Conservation (phyloP, 352 stramenopile species). For the Pythium myriotylum region DNA sequence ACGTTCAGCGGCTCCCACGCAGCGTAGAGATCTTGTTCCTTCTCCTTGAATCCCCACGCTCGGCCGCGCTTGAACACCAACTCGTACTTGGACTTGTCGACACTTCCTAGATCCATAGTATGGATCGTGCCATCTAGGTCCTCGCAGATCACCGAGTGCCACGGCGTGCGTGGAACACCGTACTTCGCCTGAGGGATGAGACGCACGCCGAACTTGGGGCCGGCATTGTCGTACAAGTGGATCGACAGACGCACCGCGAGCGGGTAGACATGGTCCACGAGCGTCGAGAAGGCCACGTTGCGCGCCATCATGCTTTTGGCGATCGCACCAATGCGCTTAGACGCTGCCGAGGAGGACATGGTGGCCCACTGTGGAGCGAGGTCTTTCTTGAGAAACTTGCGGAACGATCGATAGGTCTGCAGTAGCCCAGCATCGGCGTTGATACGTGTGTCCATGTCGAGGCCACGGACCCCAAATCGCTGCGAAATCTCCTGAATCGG, state of each 20-base stretch:
- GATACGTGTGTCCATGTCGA: slow-evolving; percentile 12
- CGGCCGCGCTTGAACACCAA: slow-evolving; percentile 20
- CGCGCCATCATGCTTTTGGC: slow-evolving; percentile 17
- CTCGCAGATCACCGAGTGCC: slow-evolving; percentile 19
- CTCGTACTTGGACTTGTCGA: slow-evolving; percentile 16
- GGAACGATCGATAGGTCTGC: slow-evolving; percentile 6
- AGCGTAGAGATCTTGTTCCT: neutral
- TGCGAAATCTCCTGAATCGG: slow-evolving; percentile 11
- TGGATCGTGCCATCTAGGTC: slow-evolving; percentile 13
- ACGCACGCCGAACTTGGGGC: slow-evolving; percentile 22
- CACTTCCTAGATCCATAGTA: slow-evolving; percentile 8
- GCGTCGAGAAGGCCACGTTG: slow-evolving; percentile 16
- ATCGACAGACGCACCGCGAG: slow-evolving; percentile 16
- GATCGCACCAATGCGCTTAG: slow-evolving; percentile 4
- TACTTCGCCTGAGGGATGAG: slow-evolving; percentile 5
- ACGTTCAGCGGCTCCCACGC: slow-evolving; percentile 1
- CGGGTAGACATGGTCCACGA: slow-evolving; percentile 8
- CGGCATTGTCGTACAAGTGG: slow-evolving; percentile 24
- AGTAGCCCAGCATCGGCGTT: slow-evolving; percentile 1
- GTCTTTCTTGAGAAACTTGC: slow-evolving; percentile 13
- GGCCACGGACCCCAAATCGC: slow-evolving; percentile 1
- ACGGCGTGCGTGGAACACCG: slow-evolving; percentile 15
- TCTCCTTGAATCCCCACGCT: slow-evolving; percentile 14
- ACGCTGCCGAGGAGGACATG: slow-evolving; percentile 6
- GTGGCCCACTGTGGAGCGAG: neutral